Conservation (phyloP, 257 asterid species). For the Solanum appendiculatum region DNA sequence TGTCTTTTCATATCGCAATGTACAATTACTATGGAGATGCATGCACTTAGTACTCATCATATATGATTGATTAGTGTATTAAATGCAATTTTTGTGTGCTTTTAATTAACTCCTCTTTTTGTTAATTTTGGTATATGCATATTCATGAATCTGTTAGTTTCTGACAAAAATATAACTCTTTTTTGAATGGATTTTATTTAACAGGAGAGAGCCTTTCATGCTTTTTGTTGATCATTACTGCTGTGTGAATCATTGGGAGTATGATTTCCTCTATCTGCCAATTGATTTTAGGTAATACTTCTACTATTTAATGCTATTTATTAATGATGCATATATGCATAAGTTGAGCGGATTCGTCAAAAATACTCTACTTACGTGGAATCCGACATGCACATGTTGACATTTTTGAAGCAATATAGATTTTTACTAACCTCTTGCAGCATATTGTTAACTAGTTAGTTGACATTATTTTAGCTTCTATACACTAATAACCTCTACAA, state of each 20-base stretch:
- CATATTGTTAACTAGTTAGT: not conserved
- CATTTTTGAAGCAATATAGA: too few species aligned
- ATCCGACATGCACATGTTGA: too few species aligned
- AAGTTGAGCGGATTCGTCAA: too few species aligned
- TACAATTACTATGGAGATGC: not conserved
- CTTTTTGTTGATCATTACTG: constrained; percentile 30
- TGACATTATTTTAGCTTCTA: not conserved
- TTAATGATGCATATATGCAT: not conserved
- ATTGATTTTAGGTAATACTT: constrained; percentile 40
- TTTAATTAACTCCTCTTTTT: not conserved
- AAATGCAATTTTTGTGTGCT: not conserved
- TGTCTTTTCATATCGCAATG: constrained; percentile 7
- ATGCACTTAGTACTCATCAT: not conserved
- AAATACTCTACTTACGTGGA: too few species aligned
- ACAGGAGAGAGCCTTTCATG: constrained; percentile 37
- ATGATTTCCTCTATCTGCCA: constrained; percentile 53
- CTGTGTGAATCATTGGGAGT: constrained; percentile 17
- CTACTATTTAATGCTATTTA: not conserved
- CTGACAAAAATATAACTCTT: not conserved
- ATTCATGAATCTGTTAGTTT: not conserved
- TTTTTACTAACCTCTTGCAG: not conserved
- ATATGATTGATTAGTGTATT: not conserved
- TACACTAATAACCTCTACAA: not conserved
- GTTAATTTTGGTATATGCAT: not conserved
- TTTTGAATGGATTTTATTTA: not conserved